These are phyloP conservation scores for Exophiala bonariae DNA, from an alignment of 2,329 filamentous ascomycete genomes.

Conservation along the genomic window DNA sequence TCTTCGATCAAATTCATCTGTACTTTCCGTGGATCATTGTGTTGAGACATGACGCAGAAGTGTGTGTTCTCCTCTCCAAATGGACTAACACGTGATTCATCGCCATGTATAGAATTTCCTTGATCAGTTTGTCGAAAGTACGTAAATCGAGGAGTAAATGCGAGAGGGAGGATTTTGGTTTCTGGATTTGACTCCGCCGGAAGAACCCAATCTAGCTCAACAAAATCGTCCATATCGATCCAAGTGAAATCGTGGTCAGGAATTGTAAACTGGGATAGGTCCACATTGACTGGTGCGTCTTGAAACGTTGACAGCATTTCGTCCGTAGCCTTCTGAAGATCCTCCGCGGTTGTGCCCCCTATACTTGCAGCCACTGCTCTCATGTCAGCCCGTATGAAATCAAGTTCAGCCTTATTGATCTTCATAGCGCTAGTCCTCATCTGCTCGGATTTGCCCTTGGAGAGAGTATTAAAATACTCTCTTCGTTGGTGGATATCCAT, in stretches of 20 bases:
- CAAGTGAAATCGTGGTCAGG: slow-evolving; percentile 93
- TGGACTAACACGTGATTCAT: slow-evolving; percentile 77
- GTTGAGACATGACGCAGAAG: slow-evolving; percentile 89
- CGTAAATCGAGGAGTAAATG: slow-evolving; percentile 89
- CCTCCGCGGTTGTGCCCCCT: slow-evolving; percentile 73
- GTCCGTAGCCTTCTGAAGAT: slow-evolving; percentile 67
- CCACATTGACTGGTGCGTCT: slow-evolving; percentile 51
- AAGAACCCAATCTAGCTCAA: slow-evolving; percentile 94
- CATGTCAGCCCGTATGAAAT: slow-evolving; percentile 87
- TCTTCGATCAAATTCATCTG: slow-evolving; percentile 83
- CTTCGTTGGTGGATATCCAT: slow-evolving; percentile 91
- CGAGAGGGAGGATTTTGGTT: slow-evolving; percentile 90
- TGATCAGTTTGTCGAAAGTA: slow-evolving; percentile 98
- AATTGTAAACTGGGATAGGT: slow-evolving; percentile 87
- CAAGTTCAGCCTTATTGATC: slow-evolving; percentile 90
- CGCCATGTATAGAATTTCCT: slow-evolving; percentile 73
- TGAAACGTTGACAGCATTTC: slow-evolving; percentile 59
- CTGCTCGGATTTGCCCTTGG: slow-evolving; percentile 73
- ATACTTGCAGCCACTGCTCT: slow-evolving; percentile 91
- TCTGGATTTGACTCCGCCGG: slow-evolving; percentile 87
- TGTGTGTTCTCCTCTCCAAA: slow-evolving; percentile 95
- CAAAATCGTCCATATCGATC: slow-evolving; percentile 99
- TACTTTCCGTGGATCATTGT: slow-evolving; percentile 83
- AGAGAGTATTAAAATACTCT: slow-evolving; percentile 83
- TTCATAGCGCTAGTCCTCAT: slow-evolving; percentile 89